phyloP scores from a whole-genome alignment of 1,284 basidiomycete genomes.

The Cutaneotrichosporon dermatis region DNA sequence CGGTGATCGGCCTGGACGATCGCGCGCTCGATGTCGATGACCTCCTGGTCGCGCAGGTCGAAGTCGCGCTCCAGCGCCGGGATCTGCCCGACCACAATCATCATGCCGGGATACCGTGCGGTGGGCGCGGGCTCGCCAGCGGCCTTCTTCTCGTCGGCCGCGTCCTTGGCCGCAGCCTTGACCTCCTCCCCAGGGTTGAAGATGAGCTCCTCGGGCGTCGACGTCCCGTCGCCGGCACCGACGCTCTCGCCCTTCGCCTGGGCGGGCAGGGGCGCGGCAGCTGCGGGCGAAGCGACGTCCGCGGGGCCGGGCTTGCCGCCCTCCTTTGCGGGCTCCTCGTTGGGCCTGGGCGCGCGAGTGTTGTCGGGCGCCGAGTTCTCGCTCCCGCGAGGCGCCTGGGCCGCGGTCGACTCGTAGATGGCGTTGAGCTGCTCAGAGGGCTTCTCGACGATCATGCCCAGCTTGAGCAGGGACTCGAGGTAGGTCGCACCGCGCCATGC shows the following conservation, averaged over 20 bases:
- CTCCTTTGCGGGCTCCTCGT: background rate
- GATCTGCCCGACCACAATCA: conserved; percentile 35
- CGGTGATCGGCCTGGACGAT: conserved; percentile 48
- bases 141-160: background rate
- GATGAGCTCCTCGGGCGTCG: background rate
- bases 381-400: background rate
- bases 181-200: conserved; percentile 1
- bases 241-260: conserved; percentile 9
- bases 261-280: background rate
- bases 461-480: conserved; percentile 37
- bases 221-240: background rate
- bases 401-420: conserved; percentile 25
- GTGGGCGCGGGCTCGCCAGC: background rate
- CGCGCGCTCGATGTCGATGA: conserved; percentile 48
- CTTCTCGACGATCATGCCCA: conserved; percentile 41
- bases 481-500: conserved; percentile 48
- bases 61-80: conserved; percentile 42
- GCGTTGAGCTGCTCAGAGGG: conserved; percentile 23
- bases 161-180: background rate
- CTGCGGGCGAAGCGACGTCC: background rate
- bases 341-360: background rate
- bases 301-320: background rate
- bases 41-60: conserved; percentile 40
- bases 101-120: conserved; percentile 13
- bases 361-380: conserved; percentile 5